Evolutionary conservation across 129 eudicot species (phyloP).

Genomic region (Daucus carota): DH1_v3.0 NC_030382.2:48537501-48538000

Average conservation of each 20-base stretch:
- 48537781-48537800: background rate
- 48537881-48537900: background rate
- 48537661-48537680: no score
- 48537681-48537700: background rate
- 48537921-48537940: background rate
- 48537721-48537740: background rate
- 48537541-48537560: conserved; percentile 6
- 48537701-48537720: background rate
- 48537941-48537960: background rate
- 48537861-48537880: background rate
- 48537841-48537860: background rate
- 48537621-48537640: background rate
- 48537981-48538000: background rate
- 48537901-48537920: background rate
- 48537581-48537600: background rate
- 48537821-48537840: no score
- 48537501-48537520: conserved; percentile 10
- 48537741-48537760: no score
- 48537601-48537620: background rate
- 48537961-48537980: background rate
- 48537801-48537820: background rate
- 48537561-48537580: background rate
- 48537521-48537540: conserved; percentile 1
- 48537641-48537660: no score
- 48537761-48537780: background rate